These are phyloP conservation scores for Colletotrichum sp. DNA, from an alignment of 2,329 filamentous ascomycete genomes.

Conservation along the genomic window DNA sequence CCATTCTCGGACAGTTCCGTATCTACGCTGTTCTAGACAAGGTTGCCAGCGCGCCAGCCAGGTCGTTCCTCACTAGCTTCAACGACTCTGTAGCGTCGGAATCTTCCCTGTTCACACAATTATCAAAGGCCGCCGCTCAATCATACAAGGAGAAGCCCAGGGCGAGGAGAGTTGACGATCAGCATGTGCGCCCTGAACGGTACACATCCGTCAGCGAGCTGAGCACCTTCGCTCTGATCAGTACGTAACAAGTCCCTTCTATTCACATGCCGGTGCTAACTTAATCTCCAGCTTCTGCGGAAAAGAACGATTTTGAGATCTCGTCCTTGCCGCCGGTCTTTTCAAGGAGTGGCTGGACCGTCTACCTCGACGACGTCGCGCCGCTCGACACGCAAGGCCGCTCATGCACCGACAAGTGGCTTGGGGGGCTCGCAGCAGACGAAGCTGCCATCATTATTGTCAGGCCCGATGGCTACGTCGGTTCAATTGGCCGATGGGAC, in stretches of 20 bases:
- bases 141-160: conserved; percentile 66
- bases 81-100: conserved; percentile 56
- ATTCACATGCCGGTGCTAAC: not conserved
- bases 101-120: conserved; percentile 60
- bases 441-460: conserved; percentile 24
- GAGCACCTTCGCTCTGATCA: conserved; percentile 69
- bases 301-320: conserved; percentile 68
- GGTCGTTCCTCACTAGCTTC: conserved; percentile 63
- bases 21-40: conserved; percentile 73
- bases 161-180: conserved; percentile 57
- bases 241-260: conserved; percentile 38
- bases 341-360: conserved; percentile 70
- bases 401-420: conserved; percentile 52
- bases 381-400: conserved; percentile 56
- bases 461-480: conserved; percentile 27
- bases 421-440: conserved; percentile 17
- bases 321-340: conserved; percentile 67
- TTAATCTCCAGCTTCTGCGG: conserved; percentile 52
- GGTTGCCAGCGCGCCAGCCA: conserved; percentile 48
- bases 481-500: conserved; percentile 16
- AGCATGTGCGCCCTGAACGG: conserved; percentile 69
- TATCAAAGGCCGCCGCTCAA: conserved; percentile 60
- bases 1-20: conserved; percentile 76
- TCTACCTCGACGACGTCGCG: conserved; percentile 71
- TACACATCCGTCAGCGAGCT: conserved; percentile 67